A percentile compares a stretch with the other conserved stretches of the same genome.
Conservation (phyloP, 2,329 filamentous ascomycete species). For the Hypocreales sp. region DNA sequence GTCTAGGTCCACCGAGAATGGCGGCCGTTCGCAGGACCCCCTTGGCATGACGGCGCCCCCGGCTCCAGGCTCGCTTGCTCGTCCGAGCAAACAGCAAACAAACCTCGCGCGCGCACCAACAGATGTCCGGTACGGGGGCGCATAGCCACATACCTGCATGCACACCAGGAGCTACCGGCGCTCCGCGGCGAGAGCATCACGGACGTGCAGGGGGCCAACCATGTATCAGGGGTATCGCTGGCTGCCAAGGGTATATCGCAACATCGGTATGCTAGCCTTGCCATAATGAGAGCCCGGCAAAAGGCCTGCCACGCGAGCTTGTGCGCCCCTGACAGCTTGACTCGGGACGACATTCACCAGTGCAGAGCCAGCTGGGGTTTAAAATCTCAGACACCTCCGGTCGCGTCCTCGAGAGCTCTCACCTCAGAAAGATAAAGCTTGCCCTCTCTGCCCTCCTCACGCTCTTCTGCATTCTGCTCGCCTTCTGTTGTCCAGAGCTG, state of each 20-base stretch:
- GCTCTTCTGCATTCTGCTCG: background rate
- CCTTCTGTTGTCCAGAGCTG: no score
- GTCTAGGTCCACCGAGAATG: no score
- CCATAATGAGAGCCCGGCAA: conserved; percentile 4
- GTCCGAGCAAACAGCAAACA: no score
- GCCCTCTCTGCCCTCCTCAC: background rate
- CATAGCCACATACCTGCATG: no score
- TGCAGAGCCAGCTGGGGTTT: conserved; percentile 3
- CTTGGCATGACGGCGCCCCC: no score
- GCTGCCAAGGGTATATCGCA: conserved; percentile 2
- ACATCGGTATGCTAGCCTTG: conserved; percentile 1
- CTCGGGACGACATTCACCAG: conserved; percentile 2
- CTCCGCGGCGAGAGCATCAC: no score
- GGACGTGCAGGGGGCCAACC: no score
- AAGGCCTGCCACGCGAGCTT: conserved; percentile 7
- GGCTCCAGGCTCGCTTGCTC: no score
- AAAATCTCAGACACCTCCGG: conserved; percentile 7
- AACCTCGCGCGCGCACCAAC: no score
- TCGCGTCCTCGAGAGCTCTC: conserved; percentile 1
- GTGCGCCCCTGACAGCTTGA: conserved; percentile 2
- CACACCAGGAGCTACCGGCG: no score
- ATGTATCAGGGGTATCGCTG: conserved; percentile 3
- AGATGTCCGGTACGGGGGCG: no score
- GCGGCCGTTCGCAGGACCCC: no score
- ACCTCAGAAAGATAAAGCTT: background rate